Percentiles rank a stretch among this genome's conserved stretches.
These are phyloP conservation scores for Fragaria vesca DNA, from an alignment of 306 rosid species.

Conservation along the genomic window DNA sequence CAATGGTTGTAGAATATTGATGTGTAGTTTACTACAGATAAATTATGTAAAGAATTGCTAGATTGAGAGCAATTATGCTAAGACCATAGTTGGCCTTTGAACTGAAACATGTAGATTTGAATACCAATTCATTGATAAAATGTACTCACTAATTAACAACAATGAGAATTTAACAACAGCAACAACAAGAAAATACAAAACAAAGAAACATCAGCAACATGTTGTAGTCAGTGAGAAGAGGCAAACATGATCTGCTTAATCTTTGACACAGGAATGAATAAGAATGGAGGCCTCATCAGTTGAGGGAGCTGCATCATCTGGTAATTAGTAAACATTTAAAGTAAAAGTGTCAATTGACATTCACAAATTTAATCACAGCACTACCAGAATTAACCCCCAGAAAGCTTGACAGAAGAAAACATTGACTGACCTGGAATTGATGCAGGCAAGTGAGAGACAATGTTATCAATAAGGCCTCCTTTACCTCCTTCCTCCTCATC, in stretches of 20 bases:
- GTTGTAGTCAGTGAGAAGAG: neutral
- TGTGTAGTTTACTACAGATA: neutral
- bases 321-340: neutral
- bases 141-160: neutral
- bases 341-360: neutral
- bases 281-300: slow-evolving; percentile 50
- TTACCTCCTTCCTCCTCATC: slow-evolving; percentile 18
- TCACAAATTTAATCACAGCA: neutral
- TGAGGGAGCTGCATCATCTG: slow-evolving; percentile 46
- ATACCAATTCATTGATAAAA: neutral
- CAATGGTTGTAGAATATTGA: neutral
- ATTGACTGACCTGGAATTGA: slow-evolving; percentile 39
- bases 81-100: neutral
- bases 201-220: neutral
- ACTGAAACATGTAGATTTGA: neutral
- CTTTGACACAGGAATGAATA: slow-evolving; percentile 39
- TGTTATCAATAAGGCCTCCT: slow-evolving; percentile 38
- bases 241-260: slow-evolving; percentile 15
- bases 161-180: neutral
- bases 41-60: neutral
- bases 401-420: neutral
- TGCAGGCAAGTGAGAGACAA: slow-evolving; percentile 45
- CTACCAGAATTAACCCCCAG: neutral
- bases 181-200: neutral
- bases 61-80: neutral